Percentiles rank a stretch among this genome's conserved stretches.
phyloP scores from a whole-genome alignment of 768 basidiomycete genomes.

The Dioszegia hungarica region DNA sequence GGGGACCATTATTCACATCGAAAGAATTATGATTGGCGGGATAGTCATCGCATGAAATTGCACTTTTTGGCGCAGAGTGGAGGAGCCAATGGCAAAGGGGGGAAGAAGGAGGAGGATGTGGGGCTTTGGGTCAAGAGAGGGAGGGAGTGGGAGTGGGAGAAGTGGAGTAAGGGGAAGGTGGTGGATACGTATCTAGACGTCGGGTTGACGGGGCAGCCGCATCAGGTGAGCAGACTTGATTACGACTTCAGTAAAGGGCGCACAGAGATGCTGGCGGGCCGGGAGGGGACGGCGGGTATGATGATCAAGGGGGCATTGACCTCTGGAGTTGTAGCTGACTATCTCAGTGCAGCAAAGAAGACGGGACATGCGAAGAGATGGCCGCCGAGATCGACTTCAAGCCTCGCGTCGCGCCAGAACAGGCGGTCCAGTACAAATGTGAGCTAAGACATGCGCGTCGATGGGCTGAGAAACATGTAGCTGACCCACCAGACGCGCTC shows the following conservation, averaged over 20 bases:
- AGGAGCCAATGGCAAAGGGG: not conserved
- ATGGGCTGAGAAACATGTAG: not conserved
- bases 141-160: slow-evolving; percentile 36
- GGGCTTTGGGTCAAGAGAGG: slow-evolving; percentile 41
- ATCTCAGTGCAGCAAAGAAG: slow-evolving; percentile 41
- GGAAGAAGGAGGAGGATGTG: slow-evolving; percentile 27
- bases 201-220: slow-evolving; percentile 42
- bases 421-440: slow-evolving; percentile 46
- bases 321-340: not conserved
- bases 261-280: too few species aligned
- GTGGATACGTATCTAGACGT: slow-evolving; percentile 44
- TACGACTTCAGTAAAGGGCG: too few species aligned
- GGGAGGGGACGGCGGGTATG: not conserved
- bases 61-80: slow-evolving; percentile 44
- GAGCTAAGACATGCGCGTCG: slow-evolving; percentile 6
- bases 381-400: slow-evolving; percentile 37
- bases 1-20: slow-evolving; percentile 32
- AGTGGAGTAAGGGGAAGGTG: slow-evolving; percentile 26
- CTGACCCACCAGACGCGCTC: slow-evolving; percentile 15
- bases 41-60: slow-evolving; percentile 41
- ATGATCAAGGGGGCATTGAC: not conserved
- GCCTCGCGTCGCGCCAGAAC: slow-evolving; percentile 36
- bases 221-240: slow-evolving; percentile 27
- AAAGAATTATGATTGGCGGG: slow-evolving; percentile 17
- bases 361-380: slow-evolving; percentile 48